These are phyloP conservation scores for Funneliformis mosseae DNA, from an alignment of 192 early-diverging fungal species.

Conservation along the genomic window DNA sequence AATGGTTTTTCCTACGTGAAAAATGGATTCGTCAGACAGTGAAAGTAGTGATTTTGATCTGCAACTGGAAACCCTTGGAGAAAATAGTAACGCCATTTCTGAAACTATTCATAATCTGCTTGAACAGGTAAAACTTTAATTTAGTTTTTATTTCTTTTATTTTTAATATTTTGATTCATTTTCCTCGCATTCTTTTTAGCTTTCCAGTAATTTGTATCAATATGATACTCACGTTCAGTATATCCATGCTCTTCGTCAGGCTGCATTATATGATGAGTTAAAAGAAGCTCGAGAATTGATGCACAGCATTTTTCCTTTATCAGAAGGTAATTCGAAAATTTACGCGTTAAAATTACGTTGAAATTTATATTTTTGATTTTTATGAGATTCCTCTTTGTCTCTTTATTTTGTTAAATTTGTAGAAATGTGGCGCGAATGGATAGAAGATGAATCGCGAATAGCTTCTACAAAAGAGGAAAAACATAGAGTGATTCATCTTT, in stretches of 20 bases:
- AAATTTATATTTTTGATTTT: too few relatives aligned
- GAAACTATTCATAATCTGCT: not conserved
- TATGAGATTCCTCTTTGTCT: too few relatives aligned
- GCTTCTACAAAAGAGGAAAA: constrained; percentile 53
- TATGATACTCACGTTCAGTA: constrained; percentile 57
- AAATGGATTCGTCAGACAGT: not conserved
- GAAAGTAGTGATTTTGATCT: not conserved
- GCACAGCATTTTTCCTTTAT: constrained; percentile 60
- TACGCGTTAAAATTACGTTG: not conserved
- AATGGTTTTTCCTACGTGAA: not conserved
- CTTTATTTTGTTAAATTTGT: constrained; percentile 9
- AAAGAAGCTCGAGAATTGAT: constrained; percentile 57
- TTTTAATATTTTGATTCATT: not conserved
- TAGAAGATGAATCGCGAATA: constrained; percentile 61
- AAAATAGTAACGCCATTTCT: not conserved
- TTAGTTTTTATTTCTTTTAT: too few relatives aligned
- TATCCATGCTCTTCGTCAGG: constrained; percentile 45
- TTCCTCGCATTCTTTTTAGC: not conserved
- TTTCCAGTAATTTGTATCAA: constrained; percentile 42
- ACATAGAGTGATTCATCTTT: constrained; percentile 52
- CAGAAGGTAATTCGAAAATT: constrained; percentile 54
- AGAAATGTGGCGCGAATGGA: constrained; percentile 79
- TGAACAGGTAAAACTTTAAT: not conserved
- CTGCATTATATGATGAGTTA: constrained; percentile 52
- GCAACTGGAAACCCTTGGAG: not conserved